Percentiles rank a stretch among this genome's conserved stretches.
phyloP scores from a whole-genome alignment of 306 rosid species.

The Potentilla sterilis region DNA sequence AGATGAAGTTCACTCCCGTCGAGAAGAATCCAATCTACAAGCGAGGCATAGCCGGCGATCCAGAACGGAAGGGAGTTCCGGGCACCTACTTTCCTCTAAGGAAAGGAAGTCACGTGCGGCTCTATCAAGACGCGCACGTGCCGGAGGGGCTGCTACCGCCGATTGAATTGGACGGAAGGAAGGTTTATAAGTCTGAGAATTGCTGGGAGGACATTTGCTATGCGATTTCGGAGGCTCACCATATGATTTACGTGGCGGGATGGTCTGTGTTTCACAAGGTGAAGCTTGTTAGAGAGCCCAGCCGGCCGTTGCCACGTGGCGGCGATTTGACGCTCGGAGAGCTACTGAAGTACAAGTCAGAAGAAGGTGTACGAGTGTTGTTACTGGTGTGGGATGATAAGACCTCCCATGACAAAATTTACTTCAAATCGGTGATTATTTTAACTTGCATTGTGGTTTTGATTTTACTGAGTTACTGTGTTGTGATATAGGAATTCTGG shows the following conservation, averaged over 20 bases:
- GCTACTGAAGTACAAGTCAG: conserved; percentile 81
- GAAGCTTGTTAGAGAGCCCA: conserved; percentile 67
- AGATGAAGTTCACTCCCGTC: conserved; percentile 60
- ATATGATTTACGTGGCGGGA: conserved; percentile 71
- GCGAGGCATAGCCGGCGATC: conserved; percentile 74
- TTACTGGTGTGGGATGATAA: conserved; percentile 91
- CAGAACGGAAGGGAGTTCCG: conserved; percentile 60
- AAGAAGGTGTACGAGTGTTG: conserved; percentile 85
- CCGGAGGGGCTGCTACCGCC: conserved; percentile 37
- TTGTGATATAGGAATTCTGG: not conserved
- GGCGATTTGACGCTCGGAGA: conserved; percentile 86
- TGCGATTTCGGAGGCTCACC: conserved; percentile 90
- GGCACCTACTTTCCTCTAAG: conserved; percentile 79
- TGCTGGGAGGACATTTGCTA: conserved; percentile 96
- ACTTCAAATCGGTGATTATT: conserved; percentile 57
- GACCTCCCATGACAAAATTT: conserved; percentile 68
- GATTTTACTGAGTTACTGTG: not conserved
- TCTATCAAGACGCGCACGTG: conserved; percentile 89
- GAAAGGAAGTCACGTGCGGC: conserved; percentile 57
- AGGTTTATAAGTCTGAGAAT: conserved; percentile 45
- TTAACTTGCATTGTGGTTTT: conserved; percentile 1
- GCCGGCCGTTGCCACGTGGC: conserved; percentile 57
- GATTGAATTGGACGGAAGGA: conserved; percentile 56
- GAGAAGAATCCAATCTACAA: conserved; percentile 38
- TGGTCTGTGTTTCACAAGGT: conserved; percentile 86